phyloP scores from a whole-genome alignment of 2,329 filamentous ascomycete genomes.

The Ophiocordyceps polyrhachis-furcata region DNA sequence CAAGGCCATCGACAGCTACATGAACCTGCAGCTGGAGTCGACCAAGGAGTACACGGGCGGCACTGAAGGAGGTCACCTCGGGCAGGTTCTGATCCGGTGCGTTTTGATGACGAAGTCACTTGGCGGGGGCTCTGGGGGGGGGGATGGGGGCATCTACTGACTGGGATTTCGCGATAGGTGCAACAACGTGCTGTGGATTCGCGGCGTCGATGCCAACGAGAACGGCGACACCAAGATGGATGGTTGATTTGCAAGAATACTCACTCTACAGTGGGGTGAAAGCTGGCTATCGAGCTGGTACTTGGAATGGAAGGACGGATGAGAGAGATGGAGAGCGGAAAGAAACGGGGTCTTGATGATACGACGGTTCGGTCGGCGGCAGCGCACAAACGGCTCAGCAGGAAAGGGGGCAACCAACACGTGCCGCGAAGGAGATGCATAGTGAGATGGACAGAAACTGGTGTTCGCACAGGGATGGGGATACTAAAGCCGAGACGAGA shows the following conservation, averaged over 20 bases:
- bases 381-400: not conserved
- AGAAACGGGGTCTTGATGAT: not conserved
- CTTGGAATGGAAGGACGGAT: not conserved
- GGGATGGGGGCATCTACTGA: too few species aligned
- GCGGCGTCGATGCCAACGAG: constrained; percentile 32
- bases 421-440: not conserved
- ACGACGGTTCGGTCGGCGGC: not conserved
- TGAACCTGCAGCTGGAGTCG: constrained; percentile 88
- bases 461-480: too few species aligned
- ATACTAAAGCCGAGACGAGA: too few species aligned
- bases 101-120: too few species aligned
- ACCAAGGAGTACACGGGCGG: constrained; percentile 87
- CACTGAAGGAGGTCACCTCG: constrained; percentile 67
- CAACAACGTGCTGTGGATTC: constrained; percentile 96
- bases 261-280: too few species aligned
- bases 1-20: constrained; percentile 90
- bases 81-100: constrained; percentile 82
- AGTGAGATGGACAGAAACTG: not conserved
- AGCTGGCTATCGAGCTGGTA: not conserved
- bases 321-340: not conserved
- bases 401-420: not conserved
- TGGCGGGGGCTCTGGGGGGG: too few species aligned
- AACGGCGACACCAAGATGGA: constrained; percentile 40
- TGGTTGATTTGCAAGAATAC: constrained; percentile 19
- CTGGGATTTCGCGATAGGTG: constrained; percentile 44